These are phyloP conservation scores for Clarireedia monteithiana DNA, from an alignment of 2,329 filamentous ascomycete genomes.

Conservation along the genomic window DNA sequence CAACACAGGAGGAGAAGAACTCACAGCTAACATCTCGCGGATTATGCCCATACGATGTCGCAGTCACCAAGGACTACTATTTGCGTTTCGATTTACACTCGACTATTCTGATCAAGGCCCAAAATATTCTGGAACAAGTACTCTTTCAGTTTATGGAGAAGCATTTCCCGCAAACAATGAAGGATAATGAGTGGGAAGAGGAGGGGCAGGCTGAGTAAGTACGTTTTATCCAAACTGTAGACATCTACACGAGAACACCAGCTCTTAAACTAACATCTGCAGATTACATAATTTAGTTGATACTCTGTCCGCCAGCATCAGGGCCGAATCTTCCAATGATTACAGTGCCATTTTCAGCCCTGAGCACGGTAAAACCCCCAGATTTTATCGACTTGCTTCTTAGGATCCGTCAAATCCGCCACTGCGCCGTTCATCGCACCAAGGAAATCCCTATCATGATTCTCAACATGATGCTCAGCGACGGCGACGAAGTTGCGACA, in stretches of 20 bases:
- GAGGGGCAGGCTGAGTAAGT: not conserved
- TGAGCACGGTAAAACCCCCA: too few relatives aligned
- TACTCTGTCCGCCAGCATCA: too few relatives aligned
- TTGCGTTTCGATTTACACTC: not conserved
- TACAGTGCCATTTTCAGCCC: too few relatives aligned
- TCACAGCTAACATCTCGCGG: not conserved
- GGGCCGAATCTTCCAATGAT: too few relatives aligned
- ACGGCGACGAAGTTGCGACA: not conserved
- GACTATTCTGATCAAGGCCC: not conserved
- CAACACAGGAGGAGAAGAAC: too few relatives aligned
- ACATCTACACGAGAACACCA: too few relatives aligned
- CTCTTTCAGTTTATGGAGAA: not conserved
- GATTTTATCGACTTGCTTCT: not conserved
- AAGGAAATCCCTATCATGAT: conserved; percentile 1
- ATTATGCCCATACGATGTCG: not conserved
- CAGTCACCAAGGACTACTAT: not conserved
- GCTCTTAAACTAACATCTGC: not conserved
- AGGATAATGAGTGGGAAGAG: conserved; percentile 1
- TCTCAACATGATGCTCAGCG: not conserved
- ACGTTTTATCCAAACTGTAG: not conserved
- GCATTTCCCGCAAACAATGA: not conserved
- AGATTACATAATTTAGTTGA: not conserved
- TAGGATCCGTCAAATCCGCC: not conserved
- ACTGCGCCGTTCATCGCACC: not conserved
- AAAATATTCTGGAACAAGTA: not conserved